Percentiles rank a stretch among this genome's conserved stretches.
Conservation (phyloP, 495 filamentous ascomycete species). For the Aspergillus bridgeri region DNA sequence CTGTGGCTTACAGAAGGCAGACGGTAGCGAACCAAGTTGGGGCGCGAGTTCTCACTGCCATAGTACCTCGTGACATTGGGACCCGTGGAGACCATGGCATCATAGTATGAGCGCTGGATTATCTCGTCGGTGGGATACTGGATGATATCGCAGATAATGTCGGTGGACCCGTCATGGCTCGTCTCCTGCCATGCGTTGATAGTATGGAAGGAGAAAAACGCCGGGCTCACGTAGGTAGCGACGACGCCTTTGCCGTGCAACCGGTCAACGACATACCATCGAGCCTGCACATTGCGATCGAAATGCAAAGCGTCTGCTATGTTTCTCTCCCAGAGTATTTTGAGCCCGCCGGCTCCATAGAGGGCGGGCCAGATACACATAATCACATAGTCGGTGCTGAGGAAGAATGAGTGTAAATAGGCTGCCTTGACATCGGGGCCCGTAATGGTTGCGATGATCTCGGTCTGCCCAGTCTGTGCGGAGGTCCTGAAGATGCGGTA, state of each 20-base stretch:
- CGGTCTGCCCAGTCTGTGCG: conserved; percentile 7
- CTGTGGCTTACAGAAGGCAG: not conserved
- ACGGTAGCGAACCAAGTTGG: conserved; percentile 10
- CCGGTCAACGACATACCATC: conserved; percentile 16
- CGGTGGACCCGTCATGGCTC: not conserved
- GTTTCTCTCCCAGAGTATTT: conserved; percentile 14
- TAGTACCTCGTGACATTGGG: not conserved
- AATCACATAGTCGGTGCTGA: conserved; percentile 12
- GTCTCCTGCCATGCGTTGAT: conserved; percentile 14
- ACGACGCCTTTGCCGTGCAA: conserved; percentile 1
- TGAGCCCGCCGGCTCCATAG: not conserved
- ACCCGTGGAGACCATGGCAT: conserved; percentile 11
- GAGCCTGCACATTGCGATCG: not conserved
- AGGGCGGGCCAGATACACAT: conserved; percentile 12
- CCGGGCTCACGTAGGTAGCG: conserved; percentile 4
- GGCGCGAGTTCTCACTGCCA: not conserved
- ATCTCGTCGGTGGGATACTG: conserved; percentile 8
- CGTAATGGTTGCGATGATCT: conserved; percentile 12
- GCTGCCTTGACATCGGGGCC: conserved; percentile 7
- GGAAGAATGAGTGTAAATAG: conserved; percentile 17
- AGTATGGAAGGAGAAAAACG: conserved; percentile 16
- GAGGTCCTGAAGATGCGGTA: conserved; percentile 17
- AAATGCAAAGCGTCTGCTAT: conserved; percentile 11
- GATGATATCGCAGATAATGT: conserved; percentile 14
- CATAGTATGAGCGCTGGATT: conserved; percentile 11